These are phyloP conservation scores for Aspergillus udagawae DNA, from an alignment of 2,329 filamentous ascomycete species.

Conservation along the genomic window DNA sequence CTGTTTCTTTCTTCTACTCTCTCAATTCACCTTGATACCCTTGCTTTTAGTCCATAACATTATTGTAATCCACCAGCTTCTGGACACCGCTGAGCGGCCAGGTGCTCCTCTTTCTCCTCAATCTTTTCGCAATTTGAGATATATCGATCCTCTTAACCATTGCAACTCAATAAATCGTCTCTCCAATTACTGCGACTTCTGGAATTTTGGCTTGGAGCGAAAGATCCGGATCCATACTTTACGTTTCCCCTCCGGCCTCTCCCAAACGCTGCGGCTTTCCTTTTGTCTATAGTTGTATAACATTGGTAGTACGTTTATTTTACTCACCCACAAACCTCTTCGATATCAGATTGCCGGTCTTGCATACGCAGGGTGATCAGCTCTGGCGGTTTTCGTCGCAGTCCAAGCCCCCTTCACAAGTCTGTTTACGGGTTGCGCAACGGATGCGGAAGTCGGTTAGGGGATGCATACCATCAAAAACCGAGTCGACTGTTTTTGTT, in stretches of 20 bases:
- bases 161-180: neutral
- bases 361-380: neutral
- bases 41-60: neutral
- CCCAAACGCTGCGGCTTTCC: neutral
- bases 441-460: slow-evolving; percentile 12
- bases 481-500: neutral
- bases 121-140: neutral
- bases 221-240: neutral
- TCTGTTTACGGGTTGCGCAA: slow-evolving; percentile 3
- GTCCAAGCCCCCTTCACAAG: neutral
- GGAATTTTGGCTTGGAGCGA: neutral
- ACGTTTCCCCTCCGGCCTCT: slow-evolving; percentile 1
- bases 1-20: neutral
- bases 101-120: slow-evolving; percentile 1
- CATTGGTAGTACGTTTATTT: neutral
- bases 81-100: neutral
- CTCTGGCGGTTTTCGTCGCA: slow-evolving; percentile 5
- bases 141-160: neutral
- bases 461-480: slow-evolving; percentile 5
- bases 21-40: neutral
- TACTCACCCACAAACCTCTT: neutral
- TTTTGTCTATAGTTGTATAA: slow-evolving; percentile 7
- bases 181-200: neutral
- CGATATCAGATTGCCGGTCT: neutral
- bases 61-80: neutral